Base-by-base conservation (phyloP, 2,329 filamentous ascomycete species). In the Pseudogymnoascus sp. region DNA sequence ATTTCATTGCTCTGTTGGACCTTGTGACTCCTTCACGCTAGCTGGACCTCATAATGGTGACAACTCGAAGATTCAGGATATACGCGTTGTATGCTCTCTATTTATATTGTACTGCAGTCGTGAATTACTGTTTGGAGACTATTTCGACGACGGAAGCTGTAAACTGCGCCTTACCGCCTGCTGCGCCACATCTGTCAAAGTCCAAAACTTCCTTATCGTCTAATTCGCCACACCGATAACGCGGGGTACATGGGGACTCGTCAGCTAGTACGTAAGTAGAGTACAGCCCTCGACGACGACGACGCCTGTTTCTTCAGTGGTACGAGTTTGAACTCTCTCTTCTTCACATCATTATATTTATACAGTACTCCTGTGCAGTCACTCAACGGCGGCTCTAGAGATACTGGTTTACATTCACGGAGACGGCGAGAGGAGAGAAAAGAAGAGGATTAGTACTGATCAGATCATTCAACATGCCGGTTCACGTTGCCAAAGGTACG, bases 401-500 rank as follows among this genome's bases (percentile, higher is more conserved):
- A 34, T 12, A 34, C 29, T 12, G n/a, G n/a, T 57, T 18, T 51
- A 29, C 4, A 34, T 34, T 12, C 4, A 18, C 16, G 7, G n/a
- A 57, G 51, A 34, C 51, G 29, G 26, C 51, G 51, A 34, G 51
- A 57, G 29, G n/a, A 34, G 51, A 57, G 51, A 47, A 47, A 47
- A 26, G 11, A 57, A 18, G 51, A 57, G 10, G n/a, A 57, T 18
- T 18, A 34, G 51, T 18, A 26, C n/a, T 57, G 29, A 57, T 57
- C 51, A 34, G 26, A 57, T 61, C 59, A 21, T 39, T 29, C 37
- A 62, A 47, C 40, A 62, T 62, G 61, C 61, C 61, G 4, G 23
- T 62, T 62, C 37, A 47, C 40, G 40, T 51, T 34, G 61, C 61
- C 61, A 62, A 62, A 62, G 61, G 61, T 62, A 31, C 61, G 61